Percentiles rank a stretch among this genome's conserved stretches.
These are phyloP conservation scores for Penicillium parvum DNA, from an alignment of 495 filamentous ascomycete species.

Conservation along the genomic window DNA sequence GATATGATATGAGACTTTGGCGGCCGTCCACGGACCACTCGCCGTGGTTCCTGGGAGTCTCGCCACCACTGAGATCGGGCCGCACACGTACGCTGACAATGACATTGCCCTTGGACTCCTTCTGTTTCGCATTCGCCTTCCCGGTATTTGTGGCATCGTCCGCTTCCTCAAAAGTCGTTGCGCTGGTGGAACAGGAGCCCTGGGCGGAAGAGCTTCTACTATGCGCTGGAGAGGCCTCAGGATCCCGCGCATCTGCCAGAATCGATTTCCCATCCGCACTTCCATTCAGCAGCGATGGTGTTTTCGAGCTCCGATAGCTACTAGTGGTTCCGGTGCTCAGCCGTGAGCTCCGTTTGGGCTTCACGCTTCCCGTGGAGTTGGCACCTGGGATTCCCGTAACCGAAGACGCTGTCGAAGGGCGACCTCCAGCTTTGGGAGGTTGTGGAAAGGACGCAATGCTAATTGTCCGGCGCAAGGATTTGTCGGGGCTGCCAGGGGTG, in stretches of 20 bases:
- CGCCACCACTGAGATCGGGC: slow-evolving; percentile 63
- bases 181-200: slow-evolving; percentile 85
- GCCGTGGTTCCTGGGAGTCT: slow-evolving; percentile 58
- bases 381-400: slow-evolving; percentile 25
- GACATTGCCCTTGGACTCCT: slow-evolving; percentile 88
- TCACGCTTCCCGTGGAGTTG: slow-evolving; percentile 25
- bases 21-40: slow-evolving; percentile 94
- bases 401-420: slow-evolving; percentile 41
- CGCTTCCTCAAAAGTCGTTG: slow-evolving; percentile 75
- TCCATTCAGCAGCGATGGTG: slow-evolving; percentile 73
- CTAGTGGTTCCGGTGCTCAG: slow-evolving; percentile 38
- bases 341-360: slow-evolving; percentile 34
- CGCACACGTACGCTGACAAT: slow-evolving; percentile 92
- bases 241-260: slow-evolving; percentile 54
- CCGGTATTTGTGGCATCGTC: slow-evolving; percentile 36
- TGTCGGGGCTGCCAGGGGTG: slow-evolving; percentile 46
- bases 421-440: slow-evolving; percentile 62
- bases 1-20: slow-evolving; percentile 72
- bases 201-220: slow-evolving; percentile 87
- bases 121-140: slow-evolving; percentile 31
- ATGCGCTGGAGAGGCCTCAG: slow-evolving; percentile 76
- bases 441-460: slow-evolving; percentile 93
- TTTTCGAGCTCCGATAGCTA: slow-evolving; percentile 50
- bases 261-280: slow-evolving; percentile 72
- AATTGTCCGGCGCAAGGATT: slow-evolving; percentile 73